A percentile compares a stretch with the other conserved stretches of the same genome.
These are phyloP conservation scores for Ichthyophthirius multifiliis DNA, from an alignment of 169 alveolate species.

Conservation along the genomic window DNA sequence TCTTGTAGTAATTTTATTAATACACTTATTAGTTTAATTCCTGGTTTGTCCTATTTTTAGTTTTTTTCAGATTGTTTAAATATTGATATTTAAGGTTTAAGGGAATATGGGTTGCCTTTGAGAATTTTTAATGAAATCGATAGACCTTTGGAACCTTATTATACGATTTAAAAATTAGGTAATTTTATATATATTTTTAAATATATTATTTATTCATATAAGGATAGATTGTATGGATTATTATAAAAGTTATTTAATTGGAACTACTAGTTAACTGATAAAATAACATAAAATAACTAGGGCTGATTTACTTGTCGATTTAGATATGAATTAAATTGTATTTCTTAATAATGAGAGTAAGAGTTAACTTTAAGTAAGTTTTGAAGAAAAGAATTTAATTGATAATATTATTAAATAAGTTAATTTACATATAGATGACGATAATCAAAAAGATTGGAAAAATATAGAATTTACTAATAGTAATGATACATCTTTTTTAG, in stretches of 20 bases:
- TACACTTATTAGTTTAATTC: conserved; percentile 56
- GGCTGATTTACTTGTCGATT: conserved; percentile 60
- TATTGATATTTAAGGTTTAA: conserved; percentile 29
- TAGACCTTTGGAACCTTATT: conserved; percentile 19
- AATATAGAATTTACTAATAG: not conserved
- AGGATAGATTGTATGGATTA: conserved; percentile 49
- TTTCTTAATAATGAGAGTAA: conserved; percentile 14
- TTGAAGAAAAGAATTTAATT: conserved; percentile 35
- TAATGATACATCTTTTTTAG: not conserved
- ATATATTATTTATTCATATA: no score
- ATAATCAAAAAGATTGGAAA: not conserved
- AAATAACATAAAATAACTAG: conserved; percentile 44
- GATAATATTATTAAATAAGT: conserved; percentile 1
- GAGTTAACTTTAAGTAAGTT: not conserved
- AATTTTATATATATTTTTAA: no score
- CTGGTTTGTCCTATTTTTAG: conserved; percentile 59
- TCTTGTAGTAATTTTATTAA: conserved; percentile 65
- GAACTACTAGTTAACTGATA: conserved; percentile 65
- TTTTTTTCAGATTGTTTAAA: conserved; percentile 21
- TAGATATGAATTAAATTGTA: conserved; percentile 52
- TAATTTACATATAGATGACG: not conserved
- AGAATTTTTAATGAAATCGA: conserved; percentile 46
- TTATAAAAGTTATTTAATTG: conserved; percentile 51
- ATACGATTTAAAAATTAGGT: conserved; percentile 54
- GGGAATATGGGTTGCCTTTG: conserved; percentile 72